These are phyloP conservation scores for Cadophora luteo-olivacea DNA, from an alignment of 2,329 filamentous ascomycete species.

Conservation along the genomic window DNA sequence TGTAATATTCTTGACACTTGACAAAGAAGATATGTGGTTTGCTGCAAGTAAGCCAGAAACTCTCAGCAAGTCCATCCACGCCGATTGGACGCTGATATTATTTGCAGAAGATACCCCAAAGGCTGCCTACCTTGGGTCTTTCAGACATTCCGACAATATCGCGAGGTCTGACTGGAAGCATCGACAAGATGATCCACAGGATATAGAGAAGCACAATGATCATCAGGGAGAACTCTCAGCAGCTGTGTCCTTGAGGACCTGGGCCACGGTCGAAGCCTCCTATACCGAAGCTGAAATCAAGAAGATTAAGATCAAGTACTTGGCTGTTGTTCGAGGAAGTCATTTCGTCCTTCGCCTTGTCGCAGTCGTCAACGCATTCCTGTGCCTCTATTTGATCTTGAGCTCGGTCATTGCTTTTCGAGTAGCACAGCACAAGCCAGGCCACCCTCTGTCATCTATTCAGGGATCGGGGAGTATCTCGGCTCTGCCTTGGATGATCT, in stretches of 20 bases:
- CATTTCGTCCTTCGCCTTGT: conserved; percentile 25
- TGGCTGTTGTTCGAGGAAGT: background rate
- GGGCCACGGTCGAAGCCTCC: background rate
- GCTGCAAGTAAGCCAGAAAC: background rate
- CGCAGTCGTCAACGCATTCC: conserved; percentile 32
- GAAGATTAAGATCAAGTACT: background rate
- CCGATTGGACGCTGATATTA: background rate
- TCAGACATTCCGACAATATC: background rate
- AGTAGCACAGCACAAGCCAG: conserved; percentile 27
- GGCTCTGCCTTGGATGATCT: conserved; percentile 31
- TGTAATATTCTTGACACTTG: no score
- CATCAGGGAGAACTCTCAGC: background rate
- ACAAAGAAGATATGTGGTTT: background rate
- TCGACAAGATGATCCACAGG: background rate
- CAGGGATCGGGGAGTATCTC: conserved; percentile 29
- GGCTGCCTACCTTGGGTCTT: no score
- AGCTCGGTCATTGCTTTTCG: conserved; percentile 30
- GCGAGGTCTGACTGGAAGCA: background rate
- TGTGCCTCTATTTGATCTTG: conserved; percentile 32
- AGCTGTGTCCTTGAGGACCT: background rate
- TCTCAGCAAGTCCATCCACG: background rate
- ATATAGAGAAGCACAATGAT: background rate
- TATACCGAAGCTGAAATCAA: background rate
- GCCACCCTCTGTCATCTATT: conserved; percentile 23
- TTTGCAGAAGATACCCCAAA: background rate